phyloP scores from a whole-genome alignment of 305 asterid genomes.

The Solanum hybrid region DNA sequence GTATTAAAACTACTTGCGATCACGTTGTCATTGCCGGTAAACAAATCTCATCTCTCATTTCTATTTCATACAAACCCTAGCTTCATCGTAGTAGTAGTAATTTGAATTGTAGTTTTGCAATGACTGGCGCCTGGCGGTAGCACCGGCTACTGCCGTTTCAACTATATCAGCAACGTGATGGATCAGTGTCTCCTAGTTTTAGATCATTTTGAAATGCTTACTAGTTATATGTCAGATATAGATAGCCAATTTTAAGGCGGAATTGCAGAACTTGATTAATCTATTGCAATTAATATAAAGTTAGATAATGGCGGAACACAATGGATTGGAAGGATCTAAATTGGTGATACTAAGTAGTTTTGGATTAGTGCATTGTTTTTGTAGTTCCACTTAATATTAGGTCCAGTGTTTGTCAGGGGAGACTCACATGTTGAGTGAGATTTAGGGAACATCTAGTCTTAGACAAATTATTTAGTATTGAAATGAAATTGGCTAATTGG shows the following conservation, averaged over 20 bases:
- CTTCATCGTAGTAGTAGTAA: neutral
- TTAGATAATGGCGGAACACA: neutral
- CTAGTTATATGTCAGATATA: neutral
- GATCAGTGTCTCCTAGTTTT: neutral
- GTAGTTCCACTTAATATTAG: neutral
- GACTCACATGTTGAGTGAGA: neutral
- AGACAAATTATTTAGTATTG: neutral
- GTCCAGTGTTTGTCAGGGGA: neutral
- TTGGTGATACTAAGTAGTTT: neutral
- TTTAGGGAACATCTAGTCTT: neutral
- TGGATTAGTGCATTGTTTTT: neutral
- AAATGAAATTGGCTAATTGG: neutral
- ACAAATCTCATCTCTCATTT: neutral
- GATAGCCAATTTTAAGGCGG: neutral
- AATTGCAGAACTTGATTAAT: neutral
- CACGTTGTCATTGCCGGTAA: slow-evolving; percentile 75
- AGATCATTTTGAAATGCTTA: neutral
- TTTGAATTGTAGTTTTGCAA: neutral
- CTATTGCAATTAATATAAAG: neutral
- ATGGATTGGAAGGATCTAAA: neutral
- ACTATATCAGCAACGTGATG: neutral
- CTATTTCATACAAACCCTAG: neutral
- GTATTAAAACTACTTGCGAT: slow-evolving; percentile 63
- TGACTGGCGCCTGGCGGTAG: neutral
- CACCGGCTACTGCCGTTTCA: neutral